Percentiles rank a stretch among this genome's conserved stretches.
These are phyloP conservation scores for Puccinia triticina DNA, from an alignment of 1,284 basidiomycete genomes.

Conservation along the genomic window DNA sequence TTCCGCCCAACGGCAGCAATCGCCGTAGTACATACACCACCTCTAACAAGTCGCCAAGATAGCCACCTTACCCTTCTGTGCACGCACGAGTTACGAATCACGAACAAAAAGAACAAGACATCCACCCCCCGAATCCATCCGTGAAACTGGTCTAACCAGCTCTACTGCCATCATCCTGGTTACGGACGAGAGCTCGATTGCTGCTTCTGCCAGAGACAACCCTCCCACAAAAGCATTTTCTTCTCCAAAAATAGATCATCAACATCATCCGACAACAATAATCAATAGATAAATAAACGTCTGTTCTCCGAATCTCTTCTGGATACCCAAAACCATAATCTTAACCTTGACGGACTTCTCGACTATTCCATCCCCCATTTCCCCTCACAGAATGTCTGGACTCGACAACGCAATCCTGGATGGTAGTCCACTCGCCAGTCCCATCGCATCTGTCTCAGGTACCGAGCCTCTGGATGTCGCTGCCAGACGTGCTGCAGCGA, in stretches of 20 bases:
- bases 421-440: conserved; percentile 30
- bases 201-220: not conserved
- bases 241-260: not conserved
- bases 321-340: not conserved
- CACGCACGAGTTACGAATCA: not conserved
- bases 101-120: not conserved
- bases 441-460: conserved; percentile 30
- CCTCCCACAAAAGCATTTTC: not conserved
- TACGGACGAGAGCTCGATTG: not conserved
- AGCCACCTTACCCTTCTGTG: not conserved
- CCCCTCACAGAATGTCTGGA: not conserved
- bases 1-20: not conserved
- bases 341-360: not conserved
- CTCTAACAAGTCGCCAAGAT: not conserved
- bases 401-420: conserved; percentile 17
- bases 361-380: not conserved
- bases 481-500: conserved; percentile 50
- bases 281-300: not conserved
- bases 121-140: not conserved
- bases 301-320: not conserved
- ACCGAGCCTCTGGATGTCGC: conserved; percentile 42
- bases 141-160: not conserved
- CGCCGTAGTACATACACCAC: not conserved
- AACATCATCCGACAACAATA: not conserved
- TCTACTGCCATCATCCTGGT: not conserved